Base-by-base conservation (phyloP, 495 filamentous ascomycete genomes). In the Aspergillus heteromorphus region DNA sequence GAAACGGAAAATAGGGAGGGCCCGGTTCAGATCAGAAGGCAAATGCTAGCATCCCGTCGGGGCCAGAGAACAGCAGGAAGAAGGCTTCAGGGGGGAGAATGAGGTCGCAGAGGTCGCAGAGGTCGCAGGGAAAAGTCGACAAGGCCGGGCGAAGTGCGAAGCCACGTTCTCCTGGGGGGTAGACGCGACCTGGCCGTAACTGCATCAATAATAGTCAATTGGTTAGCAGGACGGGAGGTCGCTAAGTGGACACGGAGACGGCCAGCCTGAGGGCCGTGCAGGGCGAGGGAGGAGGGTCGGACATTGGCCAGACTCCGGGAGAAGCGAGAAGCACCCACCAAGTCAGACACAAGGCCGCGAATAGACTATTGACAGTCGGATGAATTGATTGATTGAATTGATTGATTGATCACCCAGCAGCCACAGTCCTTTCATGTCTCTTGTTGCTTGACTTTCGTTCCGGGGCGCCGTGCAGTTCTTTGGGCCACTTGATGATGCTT, bases 101-200 rank as follows among this genome's bases (percentile, higher is more conserved):
- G 36, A 31, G n/a, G 34, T 41, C 48, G 23, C 29, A 17, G 21
- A 11, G 21, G 49, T 17, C 38, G 8, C 17, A 36, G 36, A 31
- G n/a, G 34, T 41, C 48, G 23, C 29, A 17, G 21, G 19, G 21
- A 51, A 41, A 42, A 14, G n/a, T 40, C 51, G 56, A 47, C 13
- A 29, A 23, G 43, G 43, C 43, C 53, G 48, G 48, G 21, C 21
- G 48, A 55, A 48, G 55, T 6, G 51, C 45, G 34, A 53, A 51
- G 48, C 40, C 49, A 58, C 53, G 62, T 60, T 65, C 57, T 58
- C 56, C 21, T 47, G 27, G 17, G 17, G 27, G 21, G 43, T 43
- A 63, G 64, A 65, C 64, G 69, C 65, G 65, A 72, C 63, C 63
- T 69, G 62, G 67, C 63, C 58, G 63, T 51, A 72, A 56, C 57